Evolutionary conservation across 805 yeast species (phyloP), one percentile per base, ranked within the genome.

Genomic region (Metschnikowia similis): DNA sequence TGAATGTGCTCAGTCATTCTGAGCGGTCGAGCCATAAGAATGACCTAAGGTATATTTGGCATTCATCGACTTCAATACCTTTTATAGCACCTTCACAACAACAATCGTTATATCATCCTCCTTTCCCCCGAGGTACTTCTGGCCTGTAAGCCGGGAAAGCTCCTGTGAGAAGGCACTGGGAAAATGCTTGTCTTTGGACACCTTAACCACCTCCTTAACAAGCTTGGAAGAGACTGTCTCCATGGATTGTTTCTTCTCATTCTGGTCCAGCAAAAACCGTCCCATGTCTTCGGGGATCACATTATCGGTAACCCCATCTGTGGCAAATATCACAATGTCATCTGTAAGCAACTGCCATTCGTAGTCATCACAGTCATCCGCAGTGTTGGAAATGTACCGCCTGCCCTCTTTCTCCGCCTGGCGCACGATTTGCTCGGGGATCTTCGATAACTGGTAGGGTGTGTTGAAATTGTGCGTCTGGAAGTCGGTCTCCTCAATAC

Each of bases 231-330:
- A 76, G 1, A 83, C 62, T 7, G 64, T 65, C 43, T 77, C 73
- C 48, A 83, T 71, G 41, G 53, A 54, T 21, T 8, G 61, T 60
- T 26, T 59, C 17, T 32, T 62, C 7, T 66, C 67, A 58, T 79
- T 64, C 46, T 68, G 70, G 58, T 88, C 91, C 41, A 76, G 77
- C 50, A 91, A 75, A 55, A 79, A 86, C 14, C 80, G 62, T 61
- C 82, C 89, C 46, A 89, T 83, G 60, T 89, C 96, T 41, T 81
- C 80, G 1, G 84, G 74, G 13, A 80, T 76, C 35, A 92, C 80
- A 64, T 92, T 92, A 66, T 92, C 99, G 29, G 88, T 83, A 44
- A 92, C 85, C 30, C 99, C 99, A 69, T 92, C 99, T 0, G 97
- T 89, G 37, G 96, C 95, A 62, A 92, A 84, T 46, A 94, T 64